A percentile compares a stretch with the other conserved stretches of the same genome.
Conservation (phyloP, 2,329 filamentous ascomycete species). For the Phialophora chinensis region DNA sequence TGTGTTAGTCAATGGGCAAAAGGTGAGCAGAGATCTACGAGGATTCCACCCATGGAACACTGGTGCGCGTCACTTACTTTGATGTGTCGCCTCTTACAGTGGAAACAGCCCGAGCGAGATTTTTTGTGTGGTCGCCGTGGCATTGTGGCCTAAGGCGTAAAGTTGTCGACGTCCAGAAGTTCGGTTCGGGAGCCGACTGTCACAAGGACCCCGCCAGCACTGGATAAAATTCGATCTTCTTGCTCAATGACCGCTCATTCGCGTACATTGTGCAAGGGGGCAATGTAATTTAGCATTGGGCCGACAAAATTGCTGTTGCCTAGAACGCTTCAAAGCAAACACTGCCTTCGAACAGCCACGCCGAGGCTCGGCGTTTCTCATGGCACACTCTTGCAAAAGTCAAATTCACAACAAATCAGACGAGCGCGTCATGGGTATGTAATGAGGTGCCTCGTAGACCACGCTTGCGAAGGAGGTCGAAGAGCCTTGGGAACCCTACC, state of each 20-base stretch:
- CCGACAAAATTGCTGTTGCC: conserved; percentile 10
- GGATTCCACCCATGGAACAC: too few relatives aligned
- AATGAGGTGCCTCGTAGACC: too few relatives aligned
- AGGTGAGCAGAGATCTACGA: background rate
- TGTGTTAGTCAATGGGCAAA: background rate
- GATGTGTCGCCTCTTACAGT: conserved; percentile 49
- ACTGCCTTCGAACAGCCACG: background rate
- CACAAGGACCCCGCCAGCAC: background rate
- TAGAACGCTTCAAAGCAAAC: background rate
- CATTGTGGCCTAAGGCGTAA: conserved; percentile 5
- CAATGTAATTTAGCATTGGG: background rate
- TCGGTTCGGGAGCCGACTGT: too few relatives aligned
- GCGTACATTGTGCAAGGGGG: background rate
- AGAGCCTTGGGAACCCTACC: conserved; percentile 4
- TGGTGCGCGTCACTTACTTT: conserved; percentile 40
- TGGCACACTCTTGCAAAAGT: background rate
- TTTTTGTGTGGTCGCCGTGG: conserved; percentile 46
- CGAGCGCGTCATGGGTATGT: background rate
- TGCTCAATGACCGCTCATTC: background rate
- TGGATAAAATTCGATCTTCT: background rate
- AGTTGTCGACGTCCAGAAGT: background rate
- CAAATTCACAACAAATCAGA: background rate
- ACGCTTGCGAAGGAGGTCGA: background rate
- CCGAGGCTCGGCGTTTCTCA: background rate
- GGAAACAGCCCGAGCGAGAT: conserved; percentile 47